A percentile compares a stretch with the other conserved stretches of the same genome.
These are phyloP conservation scores for Fusarium pseudonygamai DNA, from an alignment of 2,329 filamentous ascomycete species.

Conservation along the genomic window DNA sequence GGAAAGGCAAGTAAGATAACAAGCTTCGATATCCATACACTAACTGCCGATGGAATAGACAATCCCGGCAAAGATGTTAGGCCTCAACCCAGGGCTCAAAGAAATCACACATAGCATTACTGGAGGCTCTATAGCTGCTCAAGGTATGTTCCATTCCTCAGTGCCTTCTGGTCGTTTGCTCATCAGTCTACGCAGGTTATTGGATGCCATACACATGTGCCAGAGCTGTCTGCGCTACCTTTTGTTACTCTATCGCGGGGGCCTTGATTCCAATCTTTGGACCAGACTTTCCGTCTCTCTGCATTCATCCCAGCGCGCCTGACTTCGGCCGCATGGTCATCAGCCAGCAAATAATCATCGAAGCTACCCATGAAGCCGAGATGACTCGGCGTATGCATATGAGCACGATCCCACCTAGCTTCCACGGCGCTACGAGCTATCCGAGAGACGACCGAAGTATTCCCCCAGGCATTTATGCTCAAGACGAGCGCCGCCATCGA, in stretches of 20 bases:
- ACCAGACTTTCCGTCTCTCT: slow-evolving; percentile 77
- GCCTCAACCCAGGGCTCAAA: slow-evolving; percentile 80
- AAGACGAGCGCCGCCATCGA: slow-evolving; percentile 29
- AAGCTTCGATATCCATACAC: background rate
- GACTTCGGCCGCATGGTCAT: slow-evolving; percentile 75
- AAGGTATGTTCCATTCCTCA: slow-evolving; percentile 67
- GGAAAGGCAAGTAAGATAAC: slow-evolving; percentile 72
- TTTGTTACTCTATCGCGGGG: slow-evolving; percentile 85
- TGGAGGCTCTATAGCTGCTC: slow-evolving; percentile 86
- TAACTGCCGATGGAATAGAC: slow-evolving; percentile 67
- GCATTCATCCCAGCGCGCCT: slow-evolving; percentile 70
- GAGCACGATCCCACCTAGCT: slow-evolving; percentile 11
- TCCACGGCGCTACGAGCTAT: slow-evolving; percentile 28
- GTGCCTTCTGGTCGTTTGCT: slow-evolving; percentile 1
- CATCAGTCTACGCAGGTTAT: slow-evolving; percentile 72
- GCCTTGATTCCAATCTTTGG: slow-evolving; percentile 93
- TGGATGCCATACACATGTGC: slow-evolving; percentile 96
- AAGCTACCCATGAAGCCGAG: slow-evolving; percentile 60
- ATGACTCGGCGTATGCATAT: slow-evolving; percentile 33
- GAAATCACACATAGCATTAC: slow-evolving; percentile 96
- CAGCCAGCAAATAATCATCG: slow-evolving; percentile 61
- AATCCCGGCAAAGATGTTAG: slow-evolving; percentile 83
- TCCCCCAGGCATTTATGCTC: slow-evolving; percentile 8
- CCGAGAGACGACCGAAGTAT: slow-evolving; percentile 30
- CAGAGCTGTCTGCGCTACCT: slow-evolving; percentile 86